Base-by-base conservation (phyloP, 177 flowering plant species). In the Tripterygium wilfordii region DNA sequence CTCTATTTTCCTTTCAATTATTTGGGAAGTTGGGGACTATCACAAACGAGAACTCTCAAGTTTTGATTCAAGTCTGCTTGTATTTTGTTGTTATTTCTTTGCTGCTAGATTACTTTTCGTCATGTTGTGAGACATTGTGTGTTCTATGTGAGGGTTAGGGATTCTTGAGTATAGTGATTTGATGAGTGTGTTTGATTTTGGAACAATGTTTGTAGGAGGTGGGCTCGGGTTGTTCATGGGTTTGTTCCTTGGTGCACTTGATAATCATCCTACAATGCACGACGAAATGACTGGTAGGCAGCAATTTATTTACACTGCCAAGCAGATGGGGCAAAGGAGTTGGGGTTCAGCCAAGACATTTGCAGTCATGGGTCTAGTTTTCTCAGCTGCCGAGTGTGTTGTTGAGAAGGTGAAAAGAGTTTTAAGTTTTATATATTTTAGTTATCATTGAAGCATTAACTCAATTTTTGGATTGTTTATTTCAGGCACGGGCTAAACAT, bases 291-390 rank as follows among this genome's bases (percentile, higher is more conserved):
- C 77, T 26, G 83, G 64, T 10, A 77, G 60, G 60, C 87, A 92
- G 56, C 91, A 85, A 39, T 72, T 92, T 24, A 48, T 82, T 45
- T 82, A 75, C 57, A 57, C 66, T 0, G 90, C 95, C 4, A 91
- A 79, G 71, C 92, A 85, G 58, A 91, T 91, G 98, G 95, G 90
- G 18, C 59, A 68, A 27, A 75, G 88, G 67, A 85, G 96, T 39
- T 76, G 76, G 78, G 61, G 70, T 58, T 82, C 88, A 8, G 80
- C 85, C 45, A 92, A 88, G 62, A 62, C 95, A 13, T 88, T 88
- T 71, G 96, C 96, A 0, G 68, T 88, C 26, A 88, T 92, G 98
- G 98, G 98, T n/a, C 64, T 88, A n/a, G 31, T 88, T 37, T 92
- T 88, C 69, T 92, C 98, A 10, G 88, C 94, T 26, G 85, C 87